Percentiles rank a stretch among this genome's conserved stretches.
Conservation (phyloP, 306 rosid genomes). For the Lablab purpureus region DNA sequence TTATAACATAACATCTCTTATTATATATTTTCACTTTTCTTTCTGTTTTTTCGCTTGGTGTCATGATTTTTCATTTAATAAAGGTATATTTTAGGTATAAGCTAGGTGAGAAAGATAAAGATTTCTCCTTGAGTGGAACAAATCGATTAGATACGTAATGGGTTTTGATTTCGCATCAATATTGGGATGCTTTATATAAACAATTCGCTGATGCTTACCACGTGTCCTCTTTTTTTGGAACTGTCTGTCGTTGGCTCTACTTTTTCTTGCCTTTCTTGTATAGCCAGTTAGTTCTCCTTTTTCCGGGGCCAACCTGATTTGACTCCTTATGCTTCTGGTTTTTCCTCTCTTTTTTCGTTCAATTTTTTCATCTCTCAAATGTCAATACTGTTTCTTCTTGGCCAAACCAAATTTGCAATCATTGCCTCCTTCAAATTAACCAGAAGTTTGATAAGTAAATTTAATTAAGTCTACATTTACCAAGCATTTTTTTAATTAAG, state of each 20-base stretch:
- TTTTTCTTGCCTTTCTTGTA: conserved; percentile 31
- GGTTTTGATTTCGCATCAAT: conserved; percentile 46
- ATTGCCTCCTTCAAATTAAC: conserved; percentile 40
- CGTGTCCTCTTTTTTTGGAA: conserved; percentile 49
- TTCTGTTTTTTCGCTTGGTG: background rate
- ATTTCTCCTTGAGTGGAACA: conserved; percentile 43
- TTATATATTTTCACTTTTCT: background rate
- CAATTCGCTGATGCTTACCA: conserved; percentile 51
- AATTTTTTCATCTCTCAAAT: background rate
- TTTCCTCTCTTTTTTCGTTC: conserved; percentile 19
- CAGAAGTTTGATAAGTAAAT: conserved; percentile 2
- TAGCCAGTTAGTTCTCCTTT: conserved; percentile 29
- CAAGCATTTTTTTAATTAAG: conserved; percentile 1
- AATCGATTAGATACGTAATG: conserved; percentile 46
- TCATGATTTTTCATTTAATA: background rate
- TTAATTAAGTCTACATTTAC: background rate
- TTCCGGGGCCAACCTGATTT: conserved; percentile 49
- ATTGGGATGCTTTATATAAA: conserved; percentile 22
- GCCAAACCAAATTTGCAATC: conserved; percentile 37
- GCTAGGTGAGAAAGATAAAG: conserved; percentile 21
- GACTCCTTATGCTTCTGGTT: conserved; percentile 39
- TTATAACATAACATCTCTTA: background rate
- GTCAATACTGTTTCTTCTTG: background rate
- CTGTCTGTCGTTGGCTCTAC: conserved; percentile 38
- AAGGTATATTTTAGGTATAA: conserved; percentile 34